Evolutionary conservation across 2,329 filamentous ascomycete species (phyloP), one percentile per base, ranked within the genome.

Genomic region (Trichophaea hybrida): DNA sequence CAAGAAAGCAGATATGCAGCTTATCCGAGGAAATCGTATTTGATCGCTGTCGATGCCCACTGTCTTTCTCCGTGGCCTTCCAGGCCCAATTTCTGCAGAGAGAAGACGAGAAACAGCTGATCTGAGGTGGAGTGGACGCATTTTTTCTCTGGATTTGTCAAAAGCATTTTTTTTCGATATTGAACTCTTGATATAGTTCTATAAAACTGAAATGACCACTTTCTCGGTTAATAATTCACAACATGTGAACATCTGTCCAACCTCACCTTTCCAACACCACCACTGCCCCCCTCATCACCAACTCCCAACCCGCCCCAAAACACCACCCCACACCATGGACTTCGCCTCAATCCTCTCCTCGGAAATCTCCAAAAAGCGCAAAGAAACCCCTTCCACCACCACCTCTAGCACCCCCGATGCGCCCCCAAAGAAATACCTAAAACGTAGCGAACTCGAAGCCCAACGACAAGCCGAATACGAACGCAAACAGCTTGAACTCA

Each of bases 311-410:
- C 48, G 46, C 24, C 34, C 24, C 24, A 24, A 24, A 24, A 24
- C 24, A 24, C 24, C 24, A 3, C 24, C 24, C 24, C 24, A 24
- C 24, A 24, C 24, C 66, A 98, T 98, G 93, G 90, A 98, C 73
- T 98, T 98, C 76, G 89, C 89, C 62, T 81, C 88, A 38, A 76
- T 98, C 52, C 94, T 98, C 88, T 83, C 86, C 69, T 86, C 88
- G 70, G 89, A 95, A 73, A 93, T 98, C 69, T 82, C 86, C 69
- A 94, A 68, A 57, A 68, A 93, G 73, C 78, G 84, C 67, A 88
- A 88, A 72, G 74, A 78, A 58, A 63, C 70, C 52, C 55, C 71
- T 31, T 59, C 70, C 48, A 58, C 66, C 40, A 34, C 43, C 43
- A 46, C 55, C 15, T 38, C 68, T 38, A 55, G 60, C 46, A 55